Percentiles rank a stretch among this genome's conserved stretches.
Evolutionary conservation across 2,329 filamentous ascomycete genomes (phyloP).

Genomic region (Didymella keratinophila): DNA sequence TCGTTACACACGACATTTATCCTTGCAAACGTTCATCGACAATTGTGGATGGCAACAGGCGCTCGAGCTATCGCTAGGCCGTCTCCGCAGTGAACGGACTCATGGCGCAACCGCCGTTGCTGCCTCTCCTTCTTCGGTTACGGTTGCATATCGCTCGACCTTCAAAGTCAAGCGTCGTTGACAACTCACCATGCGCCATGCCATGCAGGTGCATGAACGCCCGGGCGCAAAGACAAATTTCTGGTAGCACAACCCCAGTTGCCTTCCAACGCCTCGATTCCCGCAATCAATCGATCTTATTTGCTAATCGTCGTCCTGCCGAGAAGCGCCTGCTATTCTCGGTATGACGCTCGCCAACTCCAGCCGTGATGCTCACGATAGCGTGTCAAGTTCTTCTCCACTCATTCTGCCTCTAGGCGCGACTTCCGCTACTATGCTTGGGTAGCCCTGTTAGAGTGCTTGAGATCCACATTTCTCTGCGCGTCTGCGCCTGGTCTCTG

Average conservation of each 20-base stretch:
- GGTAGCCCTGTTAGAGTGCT: slow-evolving; percentile 34
- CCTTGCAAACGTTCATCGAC: slow-evolving; percentile 22
- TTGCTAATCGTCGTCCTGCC: slow-evolving; percentile 33
- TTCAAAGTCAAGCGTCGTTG: slow-evolving; percentile 49
- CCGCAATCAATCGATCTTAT: slow-evolving; percentile 44
- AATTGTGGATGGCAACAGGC: slow-evolving; percentile 27
- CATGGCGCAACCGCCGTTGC: slow-evolving; percentile 50
- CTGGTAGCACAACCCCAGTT: slow-evolving; percentile 49
- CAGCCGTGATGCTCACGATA: slow-evolving; percentile 49
- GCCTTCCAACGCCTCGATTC: slow-evolving; percentile 45
- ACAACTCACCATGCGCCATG: slow-evolving; percentile 50
- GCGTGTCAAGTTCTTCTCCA: slow-evolving; percentile 48
- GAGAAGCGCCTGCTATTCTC: slow-evolving; percentile 45
- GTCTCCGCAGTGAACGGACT: slow-evolving; percentile 44
- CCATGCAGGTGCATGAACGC: slow-evolving; percentile 47
- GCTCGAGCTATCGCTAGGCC: slow-evolving; percentile 34
- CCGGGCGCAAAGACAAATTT: slow-evolving; percentile 40
- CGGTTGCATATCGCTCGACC: slow-evolving; percentile 47
- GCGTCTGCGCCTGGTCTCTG: slow-evolving; percentile 34
- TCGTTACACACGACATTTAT: slow-evolving; percentile 22
- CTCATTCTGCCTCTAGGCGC: slow-evolving; percentile 40
- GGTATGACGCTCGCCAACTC: slow-evolving; percentile 43
- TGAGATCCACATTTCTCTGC: slow-evolving; percentile 39
- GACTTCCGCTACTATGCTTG: slow-evolving; percentile 42
- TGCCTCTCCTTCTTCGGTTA: slow-evolving; percentile 43